A percentile compares a stretch with the other conserved stretches of the same genome.
phyloP scores from a whole-genome alignment of 805 yeast genomes.

The Metschnikowia arizonensis region DNA sequence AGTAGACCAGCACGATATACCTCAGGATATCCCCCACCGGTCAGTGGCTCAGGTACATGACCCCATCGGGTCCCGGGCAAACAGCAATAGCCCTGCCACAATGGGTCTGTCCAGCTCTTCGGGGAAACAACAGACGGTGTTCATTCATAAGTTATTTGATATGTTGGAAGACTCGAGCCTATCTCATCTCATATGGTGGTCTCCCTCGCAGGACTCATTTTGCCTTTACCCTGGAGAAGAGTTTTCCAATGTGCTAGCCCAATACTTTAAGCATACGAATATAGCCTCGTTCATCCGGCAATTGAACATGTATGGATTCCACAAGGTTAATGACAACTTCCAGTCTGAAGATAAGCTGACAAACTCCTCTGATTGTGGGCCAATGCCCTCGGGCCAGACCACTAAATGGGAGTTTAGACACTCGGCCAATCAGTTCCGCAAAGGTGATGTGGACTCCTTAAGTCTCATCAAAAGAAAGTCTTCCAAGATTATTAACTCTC shows the following conservation, averaged over 20 bases:
- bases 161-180: constrained; percentile 80
- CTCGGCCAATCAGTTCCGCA: constrained; percentile 68
- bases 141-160: constrained; percentile 84
- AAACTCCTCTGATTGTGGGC: constrained; percentile 7
- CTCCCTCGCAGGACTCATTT: constrained; percentile 65
- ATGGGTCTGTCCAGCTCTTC: constrained; percentile 5
- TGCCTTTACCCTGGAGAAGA: constrained; percentile 81
- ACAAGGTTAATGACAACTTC: constrained; percentile 41
- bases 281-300: constrained; percentile 42
- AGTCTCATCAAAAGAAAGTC: constrained; percentile 77
- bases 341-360: constrained; percentile 22
- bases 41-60: constrained; percentile 3
- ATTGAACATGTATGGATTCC: constrained; percentile 45
- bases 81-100: constrained; percentile 12
- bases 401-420: constrained; percentile 84
- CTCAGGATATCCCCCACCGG: constrained; percentile 3
- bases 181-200: constrained; percentile 83
- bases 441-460: constrained; percentile 74
- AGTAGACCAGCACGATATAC: background rate
- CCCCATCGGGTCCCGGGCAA: constrained; percentile 5
- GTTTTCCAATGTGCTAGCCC: constrained; percentile 66
- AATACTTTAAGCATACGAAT: constrained; percentile 49
- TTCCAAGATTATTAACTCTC: constrained; percentile 34
- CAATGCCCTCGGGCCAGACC: constrained; percentile 22
- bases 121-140: constrained; percentile 44